Conservation (phyloP, 345 rosid genomes). For the Hibiscus tridactylites region DNA sequence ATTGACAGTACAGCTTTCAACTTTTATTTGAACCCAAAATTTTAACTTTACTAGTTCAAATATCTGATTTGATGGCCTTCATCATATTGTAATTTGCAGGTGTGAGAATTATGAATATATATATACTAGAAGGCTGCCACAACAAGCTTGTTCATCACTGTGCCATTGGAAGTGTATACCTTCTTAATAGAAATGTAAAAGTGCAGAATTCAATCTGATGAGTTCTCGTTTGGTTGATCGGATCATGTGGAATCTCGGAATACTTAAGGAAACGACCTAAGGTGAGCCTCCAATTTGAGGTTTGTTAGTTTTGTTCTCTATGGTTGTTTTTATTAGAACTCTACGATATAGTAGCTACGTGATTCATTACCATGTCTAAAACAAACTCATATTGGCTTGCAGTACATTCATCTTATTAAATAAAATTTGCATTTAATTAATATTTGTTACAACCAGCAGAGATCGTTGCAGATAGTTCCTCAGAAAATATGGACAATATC, state of each 20-base stretch:
- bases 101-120: slow-evolving; percentile 3
- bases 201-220: neutral
- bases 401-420: neutral
- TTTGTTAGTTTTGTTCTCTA: neutral
- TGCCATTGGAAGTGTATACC: neutral
- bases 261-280: neutral
- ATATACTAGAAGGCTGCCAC: neutral
- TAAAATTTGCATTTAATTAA: neutral
- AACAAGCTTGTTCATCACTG: neutral
- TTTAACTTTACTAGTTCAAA: neutral
- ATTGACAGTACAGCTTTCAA: neutral
- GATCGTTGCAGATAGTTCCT: slow-evolving; percentile 15
- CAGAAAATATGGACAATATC: slow-evolving; percentile 95
- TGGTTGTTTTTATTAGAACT: neutral
- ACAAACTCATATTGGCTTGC: neutral
- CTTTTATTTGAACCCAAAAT: neutral
- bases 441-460: neutral
- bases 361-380: neutral
- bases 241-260: neutral
- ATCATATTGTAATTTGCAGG: slow-evolving; percentile 14
- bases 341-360: neutral
- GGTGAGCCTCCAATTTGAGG: slow-evolving; percentile 12
- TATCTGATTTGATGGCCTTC: neutral
- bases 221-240: neutral
- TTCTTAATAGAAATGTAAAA: neutral